Conservation (phyloP, 352 stramenopile species). For the Poterioochromonas sp. region DNA sequence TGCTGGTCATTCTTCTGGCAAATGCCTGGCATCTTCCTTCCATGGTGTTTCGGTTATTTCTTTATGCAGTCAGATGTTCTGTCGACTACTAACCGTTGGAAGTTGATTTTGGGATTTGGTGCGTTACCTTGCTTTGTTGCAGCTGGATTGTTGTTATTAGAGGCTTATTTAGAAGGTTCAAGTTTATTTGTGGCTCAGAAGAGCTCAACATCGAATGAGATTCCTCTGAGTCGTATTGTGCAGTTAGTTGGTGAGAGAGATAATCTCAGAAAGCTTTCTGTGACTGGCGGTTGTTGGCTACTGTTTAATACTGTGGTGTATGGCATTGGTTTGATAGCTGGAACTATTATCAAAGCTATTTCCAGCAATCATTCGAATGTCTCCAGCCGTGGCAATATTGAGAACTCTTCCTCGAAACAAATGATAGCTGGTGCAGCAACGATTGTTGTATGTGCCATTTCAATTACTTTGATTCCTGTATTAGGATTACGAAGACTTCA, state of each 20-base stretch:
- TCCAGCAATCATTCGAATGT: not conserved
- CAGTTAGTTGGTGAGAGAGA: not conserved
- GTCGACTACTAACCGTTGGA: not conserved
- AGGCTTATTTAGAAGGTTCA: too few species aligned
- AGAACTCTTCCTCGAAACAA: not conserved
- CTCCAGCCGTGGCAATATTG: not conserved
- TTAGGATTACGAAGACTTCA: conserved; percentile 59
- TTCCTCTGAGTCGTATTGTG: not conserved
- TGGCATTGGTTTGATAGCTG: not conserved
- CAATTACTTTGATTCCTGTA: conserved; percentile 57
- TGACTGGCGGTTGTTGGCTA: not conserved
- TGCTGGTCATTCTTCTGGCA: conserved; percentile 49
- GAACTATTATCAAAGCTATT: not conserved
- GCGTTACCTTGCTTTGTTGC: not conserved
- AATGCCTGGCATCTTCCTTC: not conserved
- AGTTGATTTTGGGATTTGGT: conserved; percentile 37
- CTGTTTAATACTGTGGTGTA: not conserved
- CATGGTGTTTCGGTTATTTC: not conserved
- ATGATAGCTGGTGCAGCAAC: conserved; percentile 48
- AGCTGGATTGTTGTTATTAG: not conserved
- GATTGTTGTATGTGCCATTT: conserved; percentile 59
- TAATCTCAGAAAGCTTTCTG: not conserved
- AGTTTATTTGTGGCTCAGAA: not conserved
- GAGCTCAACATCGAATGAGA: too few species aligned
- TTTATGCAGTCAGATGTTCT: not conserved